These are phyloP conservation scores for Macroventuria anomochaeta DNA, from an alignment of 2,329 filamentous ascomycete species.

Conservation along the genomic window DNA sequence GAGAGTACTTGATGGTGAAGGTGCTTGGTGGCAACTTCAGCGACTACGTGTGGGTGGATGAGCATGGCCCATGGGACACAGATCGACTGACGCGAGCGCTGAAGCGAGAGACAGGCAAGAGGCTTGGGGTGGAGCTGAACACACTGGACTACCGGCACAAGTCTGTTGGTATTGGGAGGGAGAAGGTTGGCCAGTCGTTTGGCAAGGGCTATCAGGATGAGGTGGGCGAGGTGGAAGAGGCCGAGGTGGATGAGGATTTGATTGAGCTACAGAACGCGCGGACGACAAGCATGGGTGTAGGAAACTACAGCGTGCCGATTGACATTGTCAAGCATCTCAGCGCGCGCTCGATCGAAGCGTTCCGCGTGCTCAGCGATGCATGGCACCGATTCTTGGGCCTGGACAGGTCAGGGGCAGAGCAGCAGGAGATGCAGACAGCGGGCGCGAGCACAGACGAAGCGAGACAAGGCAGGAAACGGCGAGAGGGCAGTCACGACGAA, in stretches of 20 bases:
- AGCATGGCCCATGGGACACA: constrained; percentile 18
- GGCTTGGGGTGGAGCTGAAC: constrained; percentile 19
- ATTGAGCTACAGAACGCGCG: constrained; percentile 20
- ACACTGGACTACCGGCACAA: constrained; percentile 23
- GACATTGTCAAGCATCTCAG: constrained; percentile 31
- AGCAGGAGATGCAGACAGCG: not conserved
- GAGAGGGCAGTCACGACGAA: no score
- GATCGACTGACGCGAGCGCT: constrained; percentile 21
- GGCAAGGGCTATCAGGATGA: constrained; percentile 25
- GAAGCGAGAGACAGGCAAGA: constrained; percentile 22
- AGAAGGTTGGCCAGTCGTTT: constrained; percentile 24
- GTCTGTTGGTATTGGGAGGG: constrained; percentile 22
- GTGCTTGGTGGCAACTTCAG: constrained; percentile 11
- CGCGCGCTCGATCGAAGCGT: constrained; percentile 24
- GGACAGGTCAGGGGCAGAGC: not conserved
- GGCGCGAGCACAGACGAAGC: not conserved
- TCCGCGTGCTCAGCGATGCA: not conserved
- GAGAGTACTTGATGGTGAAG: constrained; percentile 23
- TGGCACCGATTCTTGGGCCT: constrained; percentile 5
- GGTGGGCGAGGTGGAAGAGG: constrained; percentile 23
- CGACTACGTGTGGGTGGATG: constrained; percentile 16
- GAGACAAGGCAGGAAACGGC: no score
- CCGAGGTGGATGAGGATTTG: constrained; percentile 20
- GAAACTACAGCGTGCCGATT: constrained; percentile 21
- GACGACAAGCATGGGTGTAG: constrained; percentile 8